Conservation (phyloP, 2,329 filamentous ascomycete genomes). For the Aureobasidium sp. region DNA sequence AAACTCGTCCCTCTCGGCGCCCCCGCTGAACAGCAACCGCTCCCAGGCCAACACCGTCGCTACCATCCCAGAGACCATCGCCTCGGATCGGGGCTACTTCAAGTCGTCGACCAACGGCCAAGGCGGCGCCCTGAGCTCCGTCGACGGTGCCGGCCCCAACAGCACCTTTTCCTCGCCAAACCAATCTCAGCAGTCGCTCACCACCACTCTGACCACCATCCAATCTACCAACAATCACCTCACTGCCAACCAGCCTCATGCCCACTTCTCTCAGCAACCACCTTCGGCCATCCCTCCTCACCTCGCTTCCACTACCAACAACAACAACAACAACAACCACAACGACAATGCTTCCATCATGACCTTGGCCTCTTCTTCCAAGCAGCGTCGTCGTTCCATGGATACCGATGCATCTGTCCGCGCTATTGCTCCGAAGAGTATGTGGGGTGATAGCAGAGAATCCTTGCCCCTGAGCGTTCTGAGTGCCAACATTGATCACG, state of each 20-base stretch:
- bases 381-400: constrained; percentile 68
- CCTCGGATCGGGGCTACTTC: constrained; percentile 67
- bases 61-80: constrained; percentile 69
- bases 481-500: constrained; percentile 54
- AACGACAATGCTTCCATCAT: constrained; percentile 74
- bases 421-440: constrained; percentile 70
- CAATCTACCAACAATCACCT: constrained; percentile 52
- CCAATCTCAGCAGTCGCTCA: constrained; percentile 69
- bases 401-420: constrained; percentile 81
- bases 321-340: constrained; percentile 48
- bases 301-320: constrained; percentile 22
- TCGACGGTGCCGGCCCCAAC: constrained; percentile 50
- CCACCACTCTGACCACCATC: constrained; percentile 77
- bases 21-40: constrained; percentile 45
- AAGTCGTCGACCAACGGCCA: constrained; percentile 62
- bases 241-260: constrained; percentile 21
- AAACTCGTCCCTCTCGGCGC: constrained; percentile 1
- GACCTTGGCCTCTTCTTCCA: constrained; percentile 74
- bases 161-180: constrained; percentile 76
- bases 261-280: constrained; percentile 16
- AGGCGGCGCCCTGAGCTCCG: constrained; percentile 54
- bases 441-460: constrained; percentile 75
- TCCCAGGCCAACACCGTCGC: constrained; percentile 72
- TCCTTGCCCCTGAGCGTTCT: constrained; percentile 70
- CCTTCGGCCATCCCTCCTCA: constrained; percentile 3